Percentiles rank a stretch among this genome's conserved stretches.
These are phyloP conservation scores for Microascus cirrosus DNA, from an alignment of 2,329 filamentous ascomycete genomes.

Conservation along the genomic window DNA sequence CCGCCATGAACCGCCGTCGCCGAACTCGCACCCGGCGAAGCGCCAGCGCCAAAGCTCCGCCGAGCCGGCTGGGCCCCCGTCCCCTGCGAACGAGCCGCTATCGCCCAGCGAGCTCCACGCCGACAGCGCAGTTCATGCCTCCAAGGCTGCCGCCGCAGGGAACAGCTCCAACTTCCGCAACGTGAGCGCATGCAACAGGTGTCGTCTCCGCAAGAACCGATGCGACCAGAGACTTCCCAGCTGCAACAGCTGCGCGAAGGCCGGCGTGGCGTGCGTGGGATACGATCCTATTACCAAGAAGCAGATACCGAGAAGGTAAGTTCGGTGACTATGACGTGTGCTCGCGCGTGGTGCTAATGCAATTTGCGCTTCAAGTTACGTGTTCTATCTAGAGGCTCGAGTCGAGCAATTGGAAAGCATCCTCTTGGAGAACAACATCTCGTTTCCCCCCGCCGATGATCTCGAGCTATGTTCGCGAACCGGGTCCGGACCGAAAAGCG, in stretches of 20 bases:
- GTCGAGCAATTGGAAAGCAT: conserved; percentile 73
- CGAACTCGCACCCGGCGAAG: conserved; percentile 41
- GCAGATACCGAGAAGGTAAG: conserved; percentile 84
- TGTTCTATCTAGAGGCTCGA: conserved; percentile 86
- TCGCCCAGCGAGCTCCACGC: conserved; percentile 20
- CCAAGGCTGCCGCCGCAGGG: conserved; percentile 30
- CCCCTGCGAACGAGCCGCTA: conserved; percentile 21
- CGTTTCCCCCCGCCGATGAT: conserved; percentile 59
- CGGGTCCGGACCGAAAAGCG: conserved; percentile 22
- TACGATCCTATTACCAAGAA: conserved; percentile 95
- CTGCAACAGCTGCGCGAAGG: conserved; percentile 87
- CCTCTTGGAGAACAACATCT: conserved; percentile 56
- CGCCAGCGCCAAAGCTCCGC: conserved; percentile 44
- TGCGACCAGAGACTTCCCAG: conserved; percentile 90
- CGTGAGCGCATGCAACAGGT: conserved; percentile 90
- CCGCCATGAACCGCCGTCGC: conserved; percentile 38
- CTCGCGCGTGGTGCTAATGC: neutral
- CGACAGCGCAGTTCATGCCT: conserved; percentile 6
- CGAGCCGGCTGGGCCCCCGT: conserved; percentile 27
- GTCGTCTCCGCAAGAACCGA: conserved; percentile 82
- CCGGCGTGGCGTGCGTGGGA: conserved; percentile 81
- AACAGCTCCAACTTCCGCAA: conserved; percentile 66
- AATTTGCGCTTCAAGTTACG: conserved; percentile 50
- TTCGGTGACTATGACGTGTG: conserved; percentile 15
- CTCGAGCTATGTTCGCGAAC: conserved; percentile 54